Percentiles rank a stretch among this genome's conserved stretches.
phyloP scores from a whole-genome alignment of 192 early-diverging fungal genomes.

The Coemansia sp. region DNA sequence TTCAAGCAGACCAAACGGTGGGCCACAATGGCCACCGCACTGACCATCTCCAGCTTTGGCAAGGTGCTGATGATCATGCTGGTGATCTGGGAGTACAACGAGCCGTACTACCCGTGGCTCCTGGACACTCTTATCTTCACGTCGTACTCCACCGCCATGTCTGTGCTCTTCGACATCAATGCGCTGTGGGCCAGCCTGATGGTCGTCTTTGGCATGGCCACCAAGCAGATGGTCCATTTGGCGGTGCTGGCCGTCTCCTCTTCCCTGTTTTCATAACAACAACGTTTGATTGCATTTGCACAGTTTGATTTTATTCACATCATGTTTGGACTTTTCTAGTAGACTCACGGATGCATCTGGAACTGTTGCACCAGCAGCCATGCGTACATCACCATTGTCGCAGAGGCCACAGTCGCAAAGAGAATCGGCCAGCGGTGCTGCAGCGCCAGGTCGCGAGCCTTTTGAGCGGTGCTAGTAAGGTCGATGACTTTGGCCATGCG shows the following conservation, averaged over 20 bases:
- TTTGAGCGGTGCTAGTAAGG: conserved; percentile 39
- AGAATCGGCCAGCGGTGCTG: conserved; percentile 43
- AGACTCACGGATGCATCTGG: conserved; percentile 16
- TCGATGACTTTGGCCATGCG: conserved; percentile 47
- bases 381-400: conserved; percentile 45
- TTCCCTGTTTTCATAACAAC: conserved; percentile 11
- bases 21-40: conserved; percentile 56
- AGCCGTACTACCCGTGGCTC: conserved; percentile 78
- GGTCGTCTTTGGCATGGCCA: conserved; percentile 36
- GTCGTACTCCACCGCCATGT: conserved; percentile 70
- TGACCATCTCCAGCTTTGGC: conserved; percentile 83
- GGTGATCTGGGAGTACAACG: conserved; percentile 90
- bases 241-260: conserved; percentile 16
- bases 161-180: conserved; percentile 47
- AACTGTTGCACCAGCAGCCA: conserved; percentile 48
- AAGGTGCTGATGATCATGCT: conserved; percentile 83
- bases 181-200: conserved; percentile 42
- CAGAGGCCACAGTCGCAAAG: conserved; percentile 42
- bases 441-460: conserved; percentile 40
- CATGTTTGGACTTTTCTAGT: too few relatives aligned
- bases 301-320: background rate
- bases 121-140: conserved; percentile 74
- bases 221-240: conserved; percentile 47
- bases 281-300: background rate
- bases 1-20: conserved; percentile 25